Base-by-base conservation (phyloP, 495 filamentous ascomycete species). In the Staphylotrichum longicolle region DNA sequence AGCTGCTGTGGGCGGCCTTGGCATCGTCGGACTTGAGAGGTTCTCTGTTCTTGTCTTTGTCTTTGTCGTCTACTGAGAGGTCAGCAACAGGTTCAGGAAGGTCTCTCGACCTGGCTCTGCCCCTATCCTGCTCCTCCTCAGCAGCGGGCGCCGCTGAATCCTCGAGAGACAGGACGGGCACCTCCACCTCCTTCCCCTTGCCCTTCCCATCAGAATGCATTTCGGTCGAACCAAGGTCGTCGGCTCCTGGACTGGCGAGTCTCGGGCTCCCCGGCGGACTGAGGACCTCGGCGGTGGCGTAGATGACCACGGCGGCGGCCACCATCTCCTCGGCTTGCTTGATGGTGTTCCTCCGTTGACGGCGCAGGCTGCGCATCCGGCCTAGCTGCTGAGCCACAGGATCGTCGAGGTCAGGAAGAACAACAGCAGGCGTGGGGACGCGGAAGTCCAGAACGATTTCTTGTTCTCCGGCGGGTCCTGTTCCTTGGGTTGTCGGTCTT, bases 51-150 rank as follows among this genome's bases (percentile, higher is more conserved):
- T 68, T 74, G 52, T 63, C 66, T 69, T 76, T 75, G 69, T 79
- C 73, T 69, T 76, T 75, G 69, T 79, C 73, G 66, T 74, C 75
- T 79, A 73, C 69, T 68, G 62, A 74, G 68, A 74, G 70, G 77
- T 79, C 77, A 80, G 77, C 70, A 75, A 77, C 75, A 68, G 70
- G 66, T 55, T 58, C 61, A 67, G 69, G 65, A 68, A 65, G 63
- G 60, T 69, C 64, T 64, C 68, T 60, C 60, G 67, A 62, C 62
- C 67, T 67, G 58, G 66, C 66, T 57, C 70, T 71, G 55, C 68
- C 68, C 49, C 70, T 66, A 30, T 62, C 67, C 44, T 60, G 59
- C 32, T 62, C 61, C 34, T 51, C 56, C 42, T 61, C 59, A 39
- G 30, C 37, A 39, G 37, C 61, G 37, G 54, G 52, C 41, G 41